Evolutionary conservation across 192 early-diverging fungal genomes (phyloP), one percentile per base, ranked within the genome.

Genomic region (Coemansia umbellata): DNA sequence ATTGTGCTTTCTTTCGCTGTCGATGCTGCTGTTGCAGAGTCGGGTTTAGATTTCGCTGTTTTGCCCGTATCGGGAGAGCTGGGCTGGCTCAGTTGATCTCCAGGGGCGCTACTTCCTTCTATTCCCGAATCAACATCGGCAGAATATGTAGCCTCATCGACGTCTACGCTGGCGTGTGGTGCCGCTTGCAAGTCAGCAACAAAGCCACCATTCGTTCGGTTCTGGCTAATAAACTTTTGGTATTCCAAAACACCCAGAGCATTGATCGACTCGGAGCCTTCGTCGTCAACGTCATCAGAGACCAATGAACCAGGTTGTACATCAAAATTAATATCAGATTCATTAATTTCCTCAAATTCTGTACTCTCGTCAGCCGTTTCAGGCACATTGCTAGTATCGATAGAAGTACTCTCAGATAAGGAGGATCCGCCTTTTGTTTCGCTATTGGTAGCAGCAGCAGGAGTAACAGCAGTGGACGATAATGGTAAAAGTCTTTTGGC

Each of bases 221-320:
- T 61, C 62, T 56, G 60, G 17, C 27, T 47, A n/a, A 76, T 50
- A 54, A 58, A 76, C 37, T 49, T 52, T 18, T 76, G 74, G 54
- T 76, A 76, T 42, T 76, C 74, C 22, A 76, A 33, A 28, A 70
- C 50, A 0, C 57, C 63, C 17, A 59, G 31, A 27, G 66, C 58
- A 8, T 24, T 47, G 13, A 33, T 18, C 9, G 69, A 35, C 30
- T 60, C 62, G 17, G 27, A 21, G 7, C 37, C 49, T 22, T 49
- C 58, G n/a, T 60, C 72, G 45, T 60, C 63, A n/a, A 44, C 60
- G 7, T 55, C 70, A 24, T 49, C 64, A 28, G 32, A 13, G 31
- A 43, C 49, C 47, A 30, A 43, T 2, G 26, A 9, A 0, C 37
- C 48, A 3, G 41, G 13, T 26, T 41, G 55, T 10, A 48, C 27